Percentiles rank a stretch among this genome's conserved stretches.
These are phyloP conservation scores for Auricularia cornea DNA, from an alignment of 768 basidiomycete species.

Conservation along the genomic window DNA sequence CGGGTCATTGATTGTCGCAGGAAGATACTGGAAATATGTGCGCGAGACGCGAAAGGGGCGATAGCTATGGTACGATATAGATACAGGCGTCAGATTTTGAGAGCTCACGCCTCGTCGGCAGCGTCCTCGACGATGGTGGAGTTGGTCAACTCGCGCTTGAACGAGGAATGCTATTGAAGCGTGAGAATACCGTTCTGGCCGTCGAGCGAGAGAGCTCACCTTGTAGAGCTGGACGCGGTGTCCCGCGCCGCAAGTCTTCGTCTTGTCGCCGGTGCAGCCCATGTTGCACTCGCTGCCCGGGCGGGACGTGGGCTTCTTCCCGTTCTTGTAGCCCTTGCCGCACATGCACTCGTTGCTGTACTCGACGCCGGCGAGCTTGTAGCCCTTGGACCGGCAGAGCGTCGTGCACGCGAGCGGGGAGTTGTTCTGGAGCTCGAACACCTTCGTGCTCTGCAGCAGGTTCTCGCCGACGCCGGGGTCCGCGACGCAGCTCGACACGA, in stretches of 20 bases:
- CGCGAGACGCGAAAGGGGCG: too few relatives aligned
- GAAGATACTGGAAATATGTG: too few relatives aligned
- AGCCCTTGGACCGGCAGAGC: neutral
- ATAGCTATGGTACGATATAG: too few relatives aligned
- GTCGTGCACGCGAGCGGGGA: neutral
- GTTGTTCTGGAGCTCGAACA: neutral
- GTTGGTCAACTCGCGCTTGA: neutral
- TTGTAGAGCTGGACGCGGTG: neutral
- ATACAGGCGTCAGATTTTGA: too few relatives aligned
- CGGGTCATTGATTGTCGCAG: too few relatives aligned
- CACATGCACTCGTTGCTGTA: neutral
- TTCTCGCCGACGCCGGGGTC: neutral
- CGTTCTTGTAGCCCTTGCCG: neutral
- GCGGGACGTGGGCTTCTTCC: neutral
- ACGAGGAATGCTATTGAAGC: neutral
- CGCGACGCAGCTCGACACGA: neutral
- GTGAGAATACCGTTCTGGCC: neutral
- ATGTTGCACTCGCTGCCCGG: neutral
- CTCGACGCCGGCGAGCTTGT: neutral
- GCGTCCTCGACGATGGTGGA: neutral
- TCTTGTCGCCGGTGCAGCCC: neutral
- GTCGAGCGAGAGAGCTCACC: neutral
- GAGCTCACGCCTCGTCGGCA: too few relatives aligned
- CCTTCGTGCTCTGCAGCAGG: neutral
- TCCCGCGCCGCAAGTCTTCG: neutral